phyloP scores from a whole-genome alignment of 176 grass and related monocot genomes.

The Pharus latifolius region DNA sequence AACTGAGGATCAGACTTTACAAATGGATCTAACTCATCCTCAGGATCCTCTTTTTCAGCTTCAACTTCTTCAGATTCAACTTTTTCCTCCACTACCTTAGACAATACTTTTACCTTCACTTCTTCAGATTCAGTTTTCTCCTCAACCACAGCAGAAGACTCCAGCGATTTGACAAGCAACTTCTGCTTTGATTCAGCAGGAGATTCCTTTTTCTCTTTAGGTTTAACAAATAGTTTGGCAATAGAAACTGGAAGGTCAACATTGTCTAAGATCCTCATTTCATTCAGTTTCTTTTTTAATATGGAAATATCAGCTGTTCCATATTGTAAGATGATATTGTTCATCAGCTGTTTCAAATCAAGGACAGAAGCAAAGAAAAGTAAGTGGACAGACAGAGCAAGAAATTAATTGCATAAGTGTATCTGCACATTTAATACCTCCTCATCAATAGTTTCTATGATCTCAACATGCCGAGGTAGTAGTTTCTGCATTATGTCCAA shows the following conservation, averaged over 20 bases:
- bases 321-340: constrained; percentile 63
- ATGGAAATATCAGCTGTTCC: constrained; percentile 60
- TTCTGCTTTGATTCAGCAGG: constrained; percentile 28
- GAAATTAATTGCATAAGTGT: neutral
- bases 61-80: constrained; percentile 21
- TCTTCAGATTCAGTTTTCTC: constrained; percentile 21
- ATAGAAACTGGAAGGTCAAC: constrained; percentile 72
- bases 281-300: constrained; percentile 73
- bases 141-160: constrained; percentile 27
- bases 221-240: constrained; percentile 65
- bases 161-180: constrained; percentile 28
- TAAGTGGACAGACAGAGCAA: constrained; percentile 9
- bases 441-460: constrained; percentile 90
- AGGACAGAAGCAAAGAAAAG: constrained; percentile 14
- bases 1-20: constrained; percentile 58
- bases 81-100: constrained; percentile 22
- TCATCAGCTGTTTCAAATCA: constrained; percentile 55
- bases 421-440: constrained; percentile 38
- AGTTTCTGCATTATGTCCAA: constrained; percentile 97
- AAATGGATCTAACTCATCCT: constrained; percentile 58
- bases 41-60: constrained; percentile 35
- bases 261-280: constrained; percentile 98
- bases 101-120: constrained; percentile 19
- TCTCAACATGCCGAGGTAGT: constrained; percentile 96
- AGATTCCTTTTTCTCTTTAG: constrained; percentile 52